Evolutionary conservation across 2,329 filamentous ascomycete genomes (phyloP).

Genomic region (Monosporascus sp.): DNA sequence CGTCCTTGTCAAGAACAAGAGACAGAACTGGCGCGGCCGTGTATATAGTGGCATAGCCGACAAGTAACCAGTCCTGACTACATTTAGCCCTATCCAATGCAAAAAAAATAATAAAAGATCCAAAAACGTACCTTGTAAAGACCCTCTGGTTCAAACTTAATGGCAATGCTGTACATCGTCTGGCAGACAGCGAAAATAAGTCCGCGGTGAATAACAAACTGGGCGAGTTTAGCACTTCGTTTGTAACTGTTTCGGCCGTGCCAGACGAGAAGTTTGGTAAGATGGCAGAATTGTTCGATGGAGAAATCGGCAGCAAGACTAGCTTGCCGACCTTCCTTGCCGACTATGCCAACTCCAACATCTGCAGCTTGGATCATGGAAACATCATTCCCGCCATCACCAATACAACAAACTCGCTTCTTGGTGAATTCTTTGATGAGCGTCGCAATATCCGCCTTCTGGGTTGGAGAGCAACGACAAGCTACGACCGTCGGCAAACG

Average conservation of each 20-base stretch:
- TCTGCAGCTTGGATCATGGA: constrained; percentile 99
- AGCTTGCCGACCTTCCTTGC: constrained; percentile 94
- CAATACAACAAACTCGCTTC: constrained; percentile 95
- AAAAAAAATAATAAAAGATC: background rate
- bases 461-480: constrained; percentile 92
- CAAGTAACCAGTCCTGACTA: constrained; percentile 79
- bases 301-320: constrained; percentile 94
- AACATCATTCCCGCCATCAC: constrained; percentile 96
- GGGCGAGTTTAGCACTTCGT: constrained; percentile 86
- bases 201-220: constrained; percentile 97
- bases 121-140: constrained; percentile 63
- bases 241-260: constrained; percentile 98
- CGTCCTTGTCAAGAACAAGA: constrained; percentile 89
- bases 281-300: constrained; percentile 89
- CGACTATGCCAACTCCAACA: constrained; percentile 95
- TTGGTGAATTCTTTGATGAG: constrained; percentile 88
- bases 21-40: constrained; percentile 91
- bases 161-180: constrained; percentile 94
- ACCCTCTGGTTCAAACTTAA: constrained; percentile 87
- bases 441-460: constrained; percentile 90
- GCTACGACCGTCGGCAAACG: constrained; percentile 87
- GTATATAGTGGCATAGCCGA: constrained; percentile 94
- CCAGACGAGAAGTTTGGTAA: constrained; percentile 98
- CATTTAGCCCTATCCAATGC: constrained; percentile 15
- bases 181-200: constrained; percentile 94